Evolutionary conservation across 495 filamentous ascomycete species (phyloP).

Genomic region (Aspergillus ellipticus): DNA sequence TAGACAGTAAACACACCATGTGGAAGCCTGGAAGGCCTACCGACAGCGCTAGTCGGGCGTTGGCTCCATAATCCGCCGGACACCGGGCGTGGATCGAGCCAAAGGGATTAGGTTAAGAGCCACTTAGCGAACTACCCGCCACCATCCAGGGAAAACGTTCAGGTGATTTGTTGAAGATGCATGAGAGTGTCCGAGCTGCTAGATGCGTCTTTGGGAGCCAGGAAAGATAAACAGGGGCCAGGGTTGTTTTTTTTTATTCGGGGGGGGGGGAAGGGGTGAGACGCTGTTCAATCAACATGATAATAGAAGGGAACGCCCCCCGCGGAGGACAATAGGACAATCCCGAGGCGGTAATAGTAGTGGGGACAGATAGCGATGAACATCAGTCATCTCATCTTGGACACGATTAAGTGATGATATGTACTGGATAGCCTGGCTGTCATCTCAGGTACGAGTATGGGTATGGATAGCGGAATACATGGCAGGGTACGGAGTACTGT

Average conservation of each 20-base stretch:
- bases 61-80: slow-evolving; percentile 27
- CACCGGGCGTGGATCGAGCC: slow-evolving; percentile 20
- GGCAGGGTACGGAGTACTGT: not conserved
- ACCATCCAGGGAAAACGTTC: slow-evolving; percentile 13
- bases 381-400: slow-evolving; percentile 1
- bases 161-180: slow-evolving; percentile 5
- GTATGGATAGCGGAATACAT: not conserved
- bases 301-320: not conserved
- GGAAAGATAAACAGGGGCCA: not conserved
- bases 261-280: not conserved
- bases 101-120: slow-evolving; percentile 14
- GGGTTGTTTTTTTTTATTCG: not conserved
- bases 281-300: not conserved
- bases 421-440: slow-evolving; percentile 2
- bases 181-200: not conserved
- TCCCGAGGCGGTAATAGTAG: not conserved
- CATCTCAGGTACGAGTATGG: slow-evolving; percentile 1
- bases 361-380: not conserved
- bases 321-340: not conserved
- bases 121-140: slow-evolving; percentile 20
- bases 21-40: slow-evolving; percentile 25
- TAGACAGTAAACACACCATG: slow-evolving; percentile 19
- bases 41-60: slow-evolving; percentile 21
- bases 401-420: not conserved
- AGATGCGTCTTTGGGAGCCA: not conserved